Percentiles rank a stretch among this genome's conserved stretches.
Conservation (phyloP, 441 rosid species). For the Pelargonium citronellum region DNA sequence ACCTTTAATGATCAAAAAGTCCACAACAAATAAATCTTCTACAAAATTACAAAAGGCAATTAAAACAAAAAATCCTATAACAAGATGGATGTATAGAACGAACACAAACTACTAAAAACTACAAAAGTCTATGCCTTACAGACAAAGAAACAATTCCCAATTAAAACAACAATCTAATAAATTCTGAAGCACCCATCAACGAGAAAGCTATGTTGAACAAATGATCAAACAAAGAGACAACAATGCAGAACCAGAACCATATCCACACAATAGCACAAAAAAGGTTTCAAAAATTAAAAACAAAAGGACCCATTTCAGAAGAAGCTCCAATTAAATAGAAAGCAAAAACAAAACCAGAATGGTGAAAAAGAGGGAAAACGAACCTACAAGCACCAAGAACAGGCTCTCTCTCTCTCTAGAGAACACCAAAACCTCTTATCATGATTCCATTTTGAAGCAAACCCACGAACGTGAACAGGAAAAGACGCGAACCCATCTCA, state of each 20-base stretch:
- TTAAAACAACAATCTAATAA: neutral
- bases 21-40: neutral
- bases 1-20: neutral
- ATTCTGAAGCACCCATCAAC: neutral
- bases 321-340: neutral
- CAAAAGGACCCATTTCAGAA: neutral
- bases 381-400: conserved; percentile 2
- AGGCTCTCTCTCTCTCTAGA: neutral
- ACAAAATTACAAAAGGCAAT: neutral
- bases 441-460: conserved; percentile 26
- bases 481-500: conserved; percentile 26
- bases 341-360: neutral
- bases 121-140: neutral
- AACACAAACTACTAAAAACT: neutral
- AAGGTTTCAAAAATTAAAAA: neutral
- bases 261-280: neutral
- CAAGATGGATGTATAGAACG: neutral
- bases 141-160: neutral
- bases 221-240: neutral
- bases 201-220: neutral
- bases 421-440: conserved; percentile 16
- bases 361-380: neutral
- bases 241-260: neutral
- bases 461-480: conserved; percentile 24
- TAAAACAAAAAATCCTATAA: neutral